phyloP scores from a whole-genome alignment of 208 protist genomes.

The Leishmania turanica region DNA sequence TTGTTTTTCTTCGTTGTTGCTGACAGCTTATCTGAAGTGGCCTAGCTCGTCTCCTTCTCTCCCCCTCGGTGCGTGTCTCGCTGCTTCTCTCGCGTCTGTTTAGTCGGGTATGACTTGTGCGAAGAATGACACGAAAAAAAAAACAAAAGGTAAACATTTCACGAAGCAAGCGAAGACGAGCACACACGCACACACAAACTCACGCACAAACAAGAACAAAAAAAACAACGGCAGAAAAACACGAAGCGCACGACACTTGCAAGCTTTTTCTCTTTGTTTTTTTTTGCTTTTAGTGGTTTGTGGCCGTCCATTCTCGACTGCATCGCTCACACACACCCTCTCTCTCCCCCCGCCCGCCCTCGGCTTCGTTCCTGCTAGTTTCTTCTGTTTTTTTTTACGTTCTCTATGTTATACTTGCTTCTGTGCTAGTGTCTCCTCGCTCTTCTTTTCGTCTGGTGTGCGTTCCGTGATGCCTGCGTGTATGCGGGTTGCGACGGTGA shows the following conservation, averaged over 20 bases:
- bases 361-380: background rate
- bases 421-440: background rate
- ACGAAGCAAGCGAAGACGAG: too few species aligned
- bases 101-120: background rate
- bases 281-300: too few species aligned
- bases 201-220: too few species aligned
- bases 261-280: too few species aligned
- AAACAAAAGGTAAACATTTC: too few species aligned
- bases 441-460: background rate
- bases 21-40: too few species aligned
- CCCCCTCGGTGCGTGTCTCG: background rate
- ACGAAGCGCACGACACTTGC: too few species aligned
- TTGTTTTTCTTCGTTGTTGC: background rate
- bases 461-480: background rate
- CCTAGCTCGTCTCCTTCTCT: background rate
- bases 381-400: background rate
- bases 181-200: too few species aligned
- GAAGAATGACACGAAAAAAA: too few species aligned
- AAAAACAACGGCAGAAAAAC: too few species aligned
- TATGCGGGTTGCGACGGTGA: background rate
- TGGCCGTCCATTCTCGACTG: too few species aligned
- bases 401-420: slow-evolving; percentile 7
- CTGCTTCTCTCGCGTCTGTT: background rate
- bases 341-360: background rate
- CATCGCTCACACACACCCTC: background rate